Conservation (phyloP, 2,329 filamentous ascomycete genomes). For the Thielaviopsis punctulata region DNA sequence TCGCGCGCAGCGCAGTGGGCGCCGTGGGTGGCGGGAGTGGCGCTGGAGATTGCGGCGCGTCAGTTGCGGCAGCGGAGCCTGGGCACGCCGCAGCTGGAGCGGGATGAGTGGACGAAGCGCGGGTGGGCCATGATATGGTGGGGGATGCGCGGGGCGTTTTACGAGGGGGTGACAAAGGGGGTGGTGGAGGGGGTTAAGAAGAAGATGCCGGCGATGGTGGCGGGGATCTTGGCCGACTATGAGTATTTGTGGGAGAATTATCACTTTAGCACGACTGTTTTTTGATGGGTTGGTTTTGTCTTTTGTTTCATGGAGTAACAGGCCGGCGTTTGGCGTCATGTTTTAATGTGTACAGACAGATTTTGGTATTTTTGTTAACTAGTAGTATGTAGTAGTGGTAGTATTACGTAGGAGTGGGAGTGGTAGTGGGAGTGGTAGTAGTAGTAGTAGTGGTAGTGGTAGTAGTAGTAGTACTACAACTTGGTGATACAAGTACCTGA, state of each 20-base stretch:
- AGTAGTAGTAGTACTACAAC: too few relatives aligned
- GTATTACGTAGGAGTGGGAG: too few relatives aligned
- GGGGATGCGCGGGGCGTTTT: constrained; percentile 91
- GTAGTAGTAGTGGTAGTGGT: too few relatives aligned
- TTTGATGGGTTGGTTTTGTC: constrained; percentile 12
- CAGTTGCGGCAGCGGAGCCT: constrained; percentile 61
- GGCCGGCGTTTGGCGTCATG: neutral
- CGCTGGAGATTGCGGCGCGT: constrained; percentile 74
- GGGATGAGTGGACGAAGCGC: constrained; percentile 73
- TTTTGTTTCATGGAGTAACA: constrained; percentile 9
- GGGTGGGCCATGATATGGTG: constrained; percentile 92
- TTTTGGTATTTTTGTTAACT: too few relatives aligned
- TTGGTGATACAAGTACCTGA: too few relatives aligned
- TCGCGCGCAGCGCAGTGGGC: constrained; percentile 56
- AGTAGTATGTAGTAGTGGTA: too few relatives aligned
- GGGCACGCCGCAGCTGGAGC: constrained; percentile 71
- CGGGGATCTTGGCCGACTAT: constrained; percentile 83
- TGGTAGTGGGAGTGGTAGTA: too few relatives aligned
- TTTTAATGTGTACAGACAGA: too few relatives aligned
- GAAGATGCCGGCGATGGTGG: constrained; percentile 63
- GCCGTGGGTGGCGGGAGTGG: constrained; percentile 77
- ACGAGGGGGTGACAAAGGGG: constrained; percentile 74
- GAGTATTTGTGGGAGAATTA: constrained; percentile 97
- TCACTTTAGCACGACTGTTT: constrained; percentile 56
- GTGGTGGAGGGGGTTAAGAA: constrained; percentile 56